phyloP scores from a whole-genome alignment of 495 filamentous ascomycete genomes.

The Chaetomium cochliodes region DNA sequence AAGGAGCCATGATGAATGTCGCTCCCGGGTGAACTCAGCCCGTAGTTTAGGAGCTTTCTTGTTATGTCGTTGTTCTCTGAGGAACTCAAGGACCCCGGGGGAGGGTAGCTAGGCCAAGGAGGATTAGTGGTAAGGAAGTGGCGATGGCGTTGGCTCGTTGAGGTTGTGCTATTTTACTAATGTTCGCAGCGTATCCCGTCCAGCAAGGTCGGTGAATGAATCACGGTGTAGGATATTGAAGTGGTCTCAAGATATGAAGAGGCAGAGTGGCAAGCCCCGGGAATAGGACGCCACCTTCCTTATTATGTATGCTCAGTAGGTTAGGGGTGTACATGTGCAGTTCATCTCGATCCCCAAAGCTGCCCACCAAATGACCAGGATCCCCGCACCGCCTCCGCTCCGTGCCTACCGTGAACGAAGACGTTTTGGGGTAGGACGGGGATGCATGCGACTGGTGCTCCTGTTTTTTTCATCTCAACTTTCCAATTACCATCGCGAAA shows the following conservation, averaged over 20 bases:
- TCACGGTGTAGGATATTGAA: not conserved
- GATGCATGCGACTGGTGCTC: not conserved
- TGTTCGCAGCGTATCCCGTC: not conserved
- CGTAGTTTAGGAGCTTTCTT: not conserved
- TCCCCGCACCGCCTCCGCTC: not conserved
- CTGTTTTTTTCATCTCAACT: not conserved
- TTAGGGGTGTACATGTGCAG: not conserved
- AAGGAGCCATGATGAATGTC: conserved; percentile 46
- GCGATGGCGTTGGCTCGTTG: too few relatives aligned
- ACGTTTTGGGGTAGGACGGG: not conserved
- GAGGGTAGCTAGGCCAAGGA: too few relatives aligned
- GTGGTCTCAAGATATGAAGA: not conserved
- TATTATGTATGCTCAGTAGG: not conserved
- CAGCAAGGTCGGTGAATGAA: not conserved
- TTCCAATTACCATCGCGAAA: not conserved
- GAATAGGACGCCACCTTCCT: conserved; percentile 2
- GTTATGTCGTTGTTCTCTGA: not conserved
- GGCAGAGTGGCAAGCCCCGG: conserved; percentile 3
- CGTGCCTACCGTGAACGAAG: not conserved
- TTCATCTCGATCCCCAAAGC: not conserved
- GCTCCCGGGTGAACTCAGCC: not conserved
- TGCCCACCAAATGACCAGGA: not conserved
- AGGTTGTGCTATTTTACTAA: too few relatives aligned
- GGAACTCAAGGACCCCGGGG: too few relatives aligned
- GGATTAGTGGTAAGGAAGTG: too few relatives aligned